phyloP scores from a whole-genome alignment of 2,329 filamentous ascomycete species.

The Paecilomyces sp. region DNA sequence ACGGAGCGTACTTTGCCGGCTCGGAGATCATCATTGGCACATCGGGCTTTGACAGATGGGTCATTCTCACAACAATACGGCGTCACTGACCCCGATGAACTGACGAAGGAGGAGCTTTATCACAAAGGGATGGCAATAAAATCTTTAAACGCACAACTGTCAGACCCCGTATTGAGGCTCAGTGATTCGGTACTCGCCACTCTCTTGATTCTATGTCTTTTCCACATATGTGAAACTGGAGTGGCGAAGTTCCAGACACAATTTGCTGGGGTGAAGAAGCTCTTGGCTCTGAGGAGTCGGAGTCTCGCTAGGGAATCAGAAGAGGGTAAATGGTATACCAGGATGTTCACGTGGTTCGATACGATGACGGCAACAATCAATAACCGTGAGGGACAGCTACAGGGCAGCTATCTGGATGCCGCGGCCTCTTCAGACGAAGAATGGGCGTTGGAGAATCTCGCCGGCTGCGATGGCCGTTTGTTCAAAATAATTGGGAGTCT shows the following conservation, averaged over 20 bases:
- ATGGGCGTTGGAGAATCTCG: slow-evolving; percentile 73
- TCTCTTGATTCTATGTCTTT: slow-evolving; percentile 79
- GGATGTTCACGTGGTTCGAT: slow-evolving; percentile 91
- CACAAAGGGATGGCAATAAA: slow-evolving; percentile 80
- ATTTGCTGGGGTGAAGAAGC: slow-evolving; percentile 86
- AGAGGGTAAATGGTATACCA: slow-evolving; percentile 71
- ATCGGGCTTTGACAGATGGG: slow-evolving; percentile 34
- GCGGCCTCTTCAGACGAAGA: slow-evolving; percentile 58
- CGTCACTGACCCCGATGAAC: slow-evolving; percentile 47
- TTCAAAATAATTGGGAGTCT: slow-evolving; percentile 83
- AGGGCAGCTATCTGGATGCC: slow-evolving; percentile 56
- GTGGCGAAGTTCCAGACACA: slow-evolving; percentile 91
- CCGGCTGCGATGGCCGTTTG: slow-evolving; percentile 77
- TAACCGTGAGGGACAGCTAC: slow-evolving; percentile 77
- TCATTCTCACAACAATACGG: slow-evolving; percentile 30
- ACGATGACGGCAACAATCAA: slow-evolving; percentile 89
- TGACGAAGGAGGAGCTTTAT: slow-evolving; percentile 68
- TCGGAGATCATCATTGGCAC: slow-evolving; percentile 42
- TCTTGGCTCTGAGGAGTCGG: slow-evolving; percentile 68
- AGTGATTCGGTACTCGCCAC: slow-evolving; percentile 85
- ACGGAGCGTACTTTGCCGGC: slow-evolving; percentile 46
- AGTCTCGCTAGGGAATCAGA: slow-evolving; percentile 58
- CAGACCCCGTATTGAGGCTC: slow-evolving; percentile 65
- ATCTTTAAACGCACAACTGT: slow-evolving; percentile 75
- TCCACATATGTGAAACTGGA: slow-evolving; percentile 88